phyloP scores from a whole-genome alignment of 139 green algal genomes.

The Auxenochlorella pyrenoidosa region DNA sequence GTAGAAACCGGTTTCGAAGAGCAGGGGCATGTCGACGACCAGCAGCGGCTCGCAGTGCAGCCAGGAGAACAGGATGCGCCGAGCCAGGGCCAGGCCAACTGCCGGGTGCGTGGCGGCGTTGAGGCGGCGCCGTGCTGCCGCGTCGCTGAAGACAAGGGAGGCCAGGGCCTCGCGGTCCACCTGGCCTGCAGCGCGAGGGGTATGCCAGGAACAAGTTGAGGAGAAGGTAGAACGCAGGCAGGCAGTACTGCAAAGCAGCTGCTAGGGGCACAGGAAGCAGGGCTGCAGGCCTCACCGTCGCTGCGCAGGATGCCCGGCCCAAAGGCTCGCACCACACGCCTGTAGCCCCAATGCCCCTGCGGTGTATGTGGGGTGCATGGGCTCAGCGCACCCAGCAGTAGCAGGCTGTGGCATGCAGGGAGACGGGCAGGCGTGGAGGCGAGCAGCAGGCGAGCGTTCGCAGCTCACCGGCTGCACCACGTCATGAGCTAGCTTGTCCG shows the following conservation, averaged over 20 bases:
- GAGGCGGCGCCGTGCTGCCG: constrained; percentile 54
- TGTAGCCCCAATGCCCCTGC: constrained; percentile 74
- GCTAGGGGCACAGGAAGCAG: not conserved
- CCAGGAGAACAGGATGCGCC: constrained; percentile 60
- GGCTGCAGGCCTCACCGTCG: constrained; percentile 47
- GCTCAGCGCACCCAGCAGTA: not conserved
- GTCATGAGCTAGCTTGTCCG: constrained; percentile 73
- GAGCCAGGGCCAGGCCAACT: constrained; percentile 60
- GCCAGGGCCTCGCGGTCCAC: constrained; percentile 75
- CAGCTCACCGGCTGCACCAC: constrained; percentile 61
- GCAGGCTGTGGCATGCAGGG: not conserved
- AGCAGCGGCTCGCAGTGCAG: constrained; percentile 50
- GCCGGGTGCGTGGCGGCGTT: constrained; percentile 80
- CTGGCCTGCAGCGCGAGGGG: constrained; percentile 21
- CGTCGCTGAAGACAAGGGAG: constrained; percentile 71
- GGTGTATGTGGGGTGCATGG: not conserved
- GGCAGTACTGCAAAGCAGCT: not conserved
- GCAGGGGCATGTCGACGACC: constrained; percentile 88
- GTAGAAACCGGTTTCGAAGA: constrained; percentile 81
- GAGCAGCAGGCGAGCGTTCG: not conserved
- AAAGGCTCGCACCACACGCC: constrained; percentile 69
- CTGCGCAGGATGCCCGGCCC: constrained; percentile 43
- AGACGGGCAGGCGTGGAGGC: not conserved
- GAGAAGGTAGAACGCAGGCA: not conserved
- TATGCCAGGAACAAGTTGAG: not conserved